Percentiles rank a stretch among this genome's conserved stretches.
These are phyloP conservation scores for Pterocarpus santalinus DNA, from an alignment of 306 rosid species.

Conservation along the genomic window DNA sequence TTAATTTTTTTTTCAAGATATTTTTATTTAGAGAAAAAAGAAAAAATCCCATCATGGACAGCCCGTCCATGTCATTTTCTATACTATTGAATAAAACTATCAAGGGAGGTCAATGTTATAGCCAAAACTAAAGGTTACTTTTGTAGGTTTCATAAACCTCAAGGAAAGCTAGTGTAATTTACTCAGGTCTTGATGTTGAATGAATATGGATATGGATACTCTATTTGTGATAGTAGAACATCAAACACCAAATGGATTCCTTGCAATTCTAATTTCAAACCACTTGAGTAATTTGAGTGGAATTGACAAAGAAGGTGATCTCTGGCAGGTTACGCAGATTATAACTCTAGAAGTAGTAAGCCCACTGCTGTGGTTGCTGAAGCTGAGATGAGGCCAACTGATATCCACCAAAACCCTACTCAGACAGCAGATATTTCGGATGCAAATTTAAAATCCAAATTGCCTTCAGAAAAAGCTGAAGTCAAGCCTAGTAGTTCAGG, in stretches of 20 bases:
- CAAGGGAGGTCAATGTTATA: neutral
- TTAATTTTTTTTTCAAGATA: neutral
- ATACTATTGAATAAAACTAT: constrained; percentile 1
- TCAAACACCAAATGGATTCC: constrained; percentile 4
- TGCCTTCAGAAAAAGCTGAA: constrained; percentile 58
- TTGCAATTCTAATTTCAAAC: constrained; percentile 21
- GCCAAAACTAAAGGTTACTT: constrained; percentile 18
- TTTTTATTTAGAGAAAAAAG: neutral
- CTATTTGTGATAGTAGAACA: constrained; percentile 12
- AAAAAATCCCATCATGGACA: neutral
- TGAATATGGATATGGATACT: constrained; percentile 9
- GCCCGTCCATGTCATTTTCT: neutral
- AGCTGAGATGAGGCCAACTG: constrained; percentile 51
- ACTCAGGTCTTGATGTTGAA: constrained; percentile 11
- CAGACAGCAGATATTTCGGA: constrained; percentile 46
- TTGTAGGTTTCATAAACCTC: constrained; percentile 12
- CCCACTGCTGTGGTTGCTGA: constrained; percentile 47
- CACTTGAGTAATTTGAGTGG: constrained; percentile 22
- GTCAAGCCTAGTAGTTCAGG: constrained; percentile 81
- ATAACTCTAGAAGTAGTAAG: constrained; percentile 52
- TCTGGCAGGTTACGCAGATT: constrained; percentile 55
- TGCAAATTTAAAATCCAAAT: constrained; percentile 43
- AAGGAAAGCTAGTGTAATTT: neutral
- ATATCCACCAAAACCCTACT: constrained; percentile 50
- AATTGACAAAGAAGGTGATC: constrained; percentile 41